Conservation (phyloP, 305 asterid species). For the Withania somnifera region DNA sequence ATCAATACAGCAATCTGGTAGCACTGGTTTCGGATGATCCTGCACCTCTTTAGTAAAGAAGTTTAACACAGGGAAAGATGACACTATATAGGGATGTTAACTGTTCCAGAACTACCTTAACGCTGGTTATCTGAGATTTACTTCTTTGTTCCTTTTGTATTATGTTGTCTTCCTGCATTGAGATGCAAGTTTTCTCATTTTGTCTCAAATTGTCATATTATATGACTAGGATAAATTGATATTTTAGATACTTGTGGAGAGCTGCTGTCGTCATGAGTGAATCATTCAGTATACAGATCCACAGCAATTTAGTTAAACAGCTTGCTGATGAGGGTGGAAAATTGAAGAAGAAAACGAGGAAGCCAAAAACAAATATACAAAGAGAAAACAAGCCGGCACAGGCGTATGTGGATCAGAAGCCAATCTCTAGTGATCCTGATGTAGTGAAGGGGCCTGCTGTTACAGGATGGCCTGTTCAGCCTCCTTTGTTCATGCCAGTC, state of each 20-base stretch:
- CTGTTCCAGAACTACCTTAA: background rate
- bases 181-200: background rate
- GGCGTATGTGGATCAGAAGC: slow-evolving; percentile 17
- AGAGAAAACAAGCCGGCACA: slow-evolving; percentile 22
- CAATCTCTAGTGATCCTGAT: slow-evolving; percentile 32
- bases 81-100: background rate
- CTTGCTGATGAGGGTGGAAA: slow-evolving; percentile 55
- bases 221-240: background rate
- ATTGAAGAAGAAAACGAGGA: slow-evolving; percentile 56
- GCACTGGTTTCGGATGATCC: background rate
- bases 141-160: background rate
- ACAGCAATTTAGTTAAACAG: slow-evolving; percentile 53
- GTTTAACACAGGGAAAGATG: background rate
- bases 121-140: background rate
- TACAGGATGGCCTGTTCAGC: slow-evolving; percentile 75
- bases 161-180: background rate
- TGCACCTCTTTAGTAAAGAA: background rate
- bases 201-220: background rate
- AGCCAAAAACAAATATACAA: slow-evolving; percentile 42
- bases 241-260: slow-evolving; percentile 31
- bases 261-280: slow-evolving; percentile 45
- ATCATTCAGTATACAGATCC: slow-evolving; percentile 70
- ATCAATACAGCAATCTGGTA: background rate
- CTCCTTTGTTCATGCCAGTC: slow-evolving; percentile 45
- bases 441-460: slow-evolving; percentile 22